Percentiles rank a stretch among this genome's conserved stretches.
Evolutionary conservation across 75 land plant genomes (phyloP).

Genomic region (Selaginella tamariscina): DNA sequence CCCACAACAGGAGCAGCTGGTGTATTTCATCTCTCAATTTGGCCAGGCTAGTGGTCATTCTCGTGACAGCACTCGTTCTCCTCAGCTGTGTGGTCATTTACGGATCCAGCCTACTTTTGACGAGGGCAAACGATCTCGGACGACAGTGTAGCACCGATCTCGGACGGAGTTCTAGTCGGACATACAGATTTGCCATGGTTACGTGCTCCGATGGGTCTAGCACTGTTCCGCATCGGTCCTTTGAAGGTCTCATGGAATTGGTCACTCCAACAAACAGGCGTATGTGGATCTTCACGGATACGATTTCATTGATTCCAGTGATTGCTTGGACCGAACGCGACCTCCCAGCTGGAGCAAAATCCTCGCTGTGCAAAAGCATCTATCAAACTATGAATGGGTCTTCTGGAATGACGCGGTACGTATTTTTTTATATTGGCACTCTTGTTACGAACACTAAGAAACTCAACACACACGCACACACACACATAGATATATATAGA

Average conservation of each 20-base stretch:
- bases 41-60: background rate
- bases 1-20: background rate
- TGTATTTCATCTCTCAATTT: background rate
- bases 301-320: slow-evolving; percentile 7
- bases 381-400: slow-evolving; percentile 7
- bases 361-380: slow-evolving; percentile 2
- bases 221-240: background rate
- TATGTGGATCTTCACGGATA: slow-evolving; percentile 2
- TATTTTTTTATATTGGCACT: background rate
- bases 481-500: no score
- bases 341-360: slow-evolving; percentile 11
- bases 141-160: slow-evolving; percentile 27
- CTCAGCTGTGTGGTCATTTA: slow-evolving; percentile 17
- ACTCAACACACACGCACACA: no score
- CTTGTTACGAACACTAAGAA: no score
- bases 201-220: slow-evolving; percentile 11
- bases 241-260: slow-evolving; percentile 3
- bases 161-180: background rate
- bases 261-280: background rate
- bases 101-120: slow-evolving; percentile 27
- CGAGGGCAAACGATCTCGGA: slow-evolving; percentile 49
- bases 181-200: slow-evolving; percentile 9
- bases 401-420: slow-evolving; percentile 13
- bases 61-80: slow-evolving; percentile 7
- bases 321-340: background rate